Base-by-base conservation (phyloP, 2,329 filamentous ascomycete genomes). In the Aureobasidium sp. region DNA sequence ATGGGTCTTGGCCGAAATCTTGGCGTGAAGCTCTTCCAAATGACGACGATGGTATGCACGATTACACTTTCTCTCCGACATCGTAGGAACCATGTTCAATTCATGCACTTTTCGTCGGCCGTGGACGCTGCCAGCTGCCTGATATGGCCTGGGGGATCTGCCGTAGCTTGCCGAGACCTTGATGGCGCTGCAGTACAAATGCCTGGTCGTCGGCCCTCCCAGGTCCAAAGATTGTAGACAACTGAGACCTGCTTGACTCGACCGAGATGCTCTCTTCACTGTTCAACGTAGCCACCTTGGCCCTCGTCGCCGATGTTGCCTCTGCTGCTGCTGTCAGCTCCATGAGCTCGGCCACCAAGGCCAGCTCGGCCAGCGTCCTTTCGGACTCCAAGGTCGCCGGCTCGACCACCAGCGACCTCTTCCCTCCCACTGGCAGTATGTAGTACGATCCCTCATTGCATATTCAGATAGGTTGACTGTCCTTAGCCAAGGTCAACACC, bases 221-320 rank as follows among this genome's bases (percentile, higher is more conserved):
- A 20, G 26, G 8, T 29, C 15, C 23, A n/a, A 29, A n/a, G 15
- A 20, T n/a, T 44, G 34, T 23, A 20, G 23, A 42, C 23, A 5
- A n/a, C 41, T 20, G 36, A 56, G 17, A 34, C 29, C 34, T 9
- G 34, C 8, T 26, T 12, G 5, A 27, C 17, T 41, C n/a, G 51
- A 39, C 36, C 56, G 42, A 60, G 44, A 60, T 60, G 57, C 57
- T 60, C 6, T 60, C 46, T 51, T 41, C 57, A 7, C 8, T 60
- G 44, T 50, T 32, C 44, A 60, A 42, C 17, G 36, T 42, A 10
- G 57, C 46, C 27, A 46, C 46, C 9, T 27, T 60, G 57, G 57
- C 57, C 3, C 57, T 60, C 17, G 29, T 42, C 26, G 36, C 26
- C 27, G 57, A 60, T 51, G 57, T 51, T 3, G 46, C 36, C 13